phyloP scores from a whole-genome alignment of 805 yeast genomes.

The Yarrowia sp. region DNA sequence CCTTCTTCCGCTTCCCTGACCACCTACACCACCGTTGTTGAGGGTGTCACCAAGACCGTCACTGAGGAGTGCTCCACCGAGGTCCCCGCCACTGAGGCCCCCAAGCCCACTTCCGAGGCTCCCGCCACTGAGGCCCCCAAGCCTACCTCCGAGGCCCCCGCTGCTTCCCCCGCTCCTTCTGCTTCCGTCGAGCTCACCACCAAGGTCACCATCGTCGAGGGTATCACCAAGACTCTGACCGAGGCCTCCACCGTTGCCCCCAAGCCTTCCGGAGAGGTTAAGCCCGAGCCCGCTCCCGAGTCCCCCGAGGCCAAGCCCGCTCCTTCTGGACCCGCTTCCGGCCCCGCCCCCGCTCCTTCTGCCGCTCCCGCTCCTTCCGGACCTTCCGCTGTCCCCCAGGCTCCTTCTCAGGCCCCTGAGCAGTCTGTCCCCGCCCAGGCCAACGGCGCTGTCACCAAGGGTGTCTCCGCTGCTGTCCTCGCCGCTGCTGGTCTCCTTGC shows the following conservation, averaged over 20 bases:
- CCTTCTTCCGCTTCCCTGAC: constrained; percentile 43
- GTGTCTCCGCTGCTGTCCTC: constrained; percentile 31
- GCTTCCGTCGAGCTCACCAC: constrained; percentile 37
- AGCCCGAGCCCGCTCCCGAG: constrained; percentile 25
- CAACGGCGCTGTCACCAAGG: constrained; percentile 33
- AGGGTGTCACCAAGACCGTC: constrained; percentile 40
- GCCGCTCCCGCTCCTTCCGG: constrained; percentile 35
- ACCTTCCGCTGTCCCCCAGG: constrained; percentile 8
- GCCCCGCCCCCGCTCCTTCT: constrained; percentile 11
- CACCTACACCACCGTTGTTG: constrained; percentile 40
- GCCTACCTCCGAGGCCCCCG: constrained; percentile 20
- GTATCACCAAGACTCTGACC: constrained; percentile 33
- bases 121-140: constrained; percentile 17
- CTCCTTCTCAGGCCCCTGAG: constrained; percentile 26
- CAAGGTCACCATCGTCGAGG: constrained; percentile 38
- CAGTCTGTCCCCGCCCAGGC: constrained; percentile 34
- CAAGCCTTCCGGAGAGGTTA: not conserved
- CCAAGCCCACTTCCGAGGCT: not conserved
- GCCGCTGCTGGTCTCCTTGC: constrained; percentile 36
- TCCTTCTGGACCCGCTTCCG: constrained; percentile 20
- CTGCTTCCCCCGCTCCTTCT: constrained; percentile 40
- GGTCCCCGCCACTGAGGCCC: constrained; percentile 38
- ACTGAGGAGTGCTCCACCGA: constrained; percentile 43
- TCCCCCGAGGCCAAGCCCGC: constrained; percentile 12
- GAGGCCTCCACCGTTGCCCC: constrained; percentile 20